Evolutionary conservation across 345 rosid species (phyloP).

Genomic region (Eucalyptus melliodora): DNA sequence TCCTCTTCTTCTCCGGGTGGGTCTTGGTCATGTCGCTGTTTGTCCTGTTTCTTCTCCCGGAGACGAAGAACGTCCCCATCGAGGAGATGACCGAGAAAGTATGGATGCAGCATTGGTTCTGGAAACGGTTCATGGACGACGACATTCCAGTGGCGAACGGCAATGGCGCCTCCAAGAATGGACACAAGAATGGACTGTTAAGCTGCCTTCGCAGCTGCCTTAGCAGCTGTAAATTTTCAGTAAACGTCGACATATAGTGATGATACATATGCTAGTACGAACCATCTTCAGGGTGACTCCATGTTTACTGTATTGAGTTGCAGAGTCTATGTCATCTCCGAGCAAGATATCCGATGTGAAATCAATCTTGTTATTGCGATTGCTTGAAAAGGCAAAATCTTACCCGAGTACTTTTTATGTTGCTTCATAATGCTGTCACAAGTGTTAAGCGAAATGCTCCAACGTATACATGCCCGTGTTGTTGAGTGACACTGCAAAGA

Average conservation of each 20-base stretch:
- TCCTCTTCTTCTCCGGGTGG: conserved; percentile 88
- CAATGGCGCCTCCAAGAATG: conserved; percentile 9
- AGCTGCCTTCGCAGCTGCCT: too few species aligned
- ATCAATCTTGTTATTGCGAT: background rate
- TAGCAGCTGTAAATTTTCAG: conserved; percentile 6
- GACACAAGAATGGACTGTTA: conserved; percentile 18
- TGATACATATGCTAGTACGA: background rate
- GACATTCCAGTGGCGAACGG: background rate
- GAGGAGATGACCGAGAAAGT: conserved; percentile 96
- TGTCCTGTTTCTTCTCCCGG: conserved; percentile 66
- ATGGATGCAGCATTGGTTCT: conserved; percentile 91
- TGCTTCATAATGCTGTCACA: background rate
- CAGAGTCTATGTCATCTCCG: background rate
- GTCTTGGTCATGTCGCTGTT: conserved; percentile 76
- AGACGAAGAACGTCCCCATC: conserved; percentile 86
- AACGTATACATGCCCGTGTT: background rate
- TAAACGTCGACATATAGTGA: background rate
- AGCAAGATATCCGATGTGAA: background rate
- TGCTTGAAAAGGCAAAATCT: background rate
- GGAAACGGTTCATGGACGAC: conserved; percentile 78
- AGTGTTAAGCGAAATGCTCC: background rate
- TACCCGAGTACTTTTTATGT: background rate
- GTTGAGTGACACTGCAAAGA: background rate
- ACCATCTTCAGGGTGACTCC: background rate
- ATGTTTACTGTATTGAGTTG: background rate